These are phyloP conservation scores for Chrysanthemum seticuspe DNA, from an alignment of 129 eudicot genomes.

Conservation along the genomic window DNA sequence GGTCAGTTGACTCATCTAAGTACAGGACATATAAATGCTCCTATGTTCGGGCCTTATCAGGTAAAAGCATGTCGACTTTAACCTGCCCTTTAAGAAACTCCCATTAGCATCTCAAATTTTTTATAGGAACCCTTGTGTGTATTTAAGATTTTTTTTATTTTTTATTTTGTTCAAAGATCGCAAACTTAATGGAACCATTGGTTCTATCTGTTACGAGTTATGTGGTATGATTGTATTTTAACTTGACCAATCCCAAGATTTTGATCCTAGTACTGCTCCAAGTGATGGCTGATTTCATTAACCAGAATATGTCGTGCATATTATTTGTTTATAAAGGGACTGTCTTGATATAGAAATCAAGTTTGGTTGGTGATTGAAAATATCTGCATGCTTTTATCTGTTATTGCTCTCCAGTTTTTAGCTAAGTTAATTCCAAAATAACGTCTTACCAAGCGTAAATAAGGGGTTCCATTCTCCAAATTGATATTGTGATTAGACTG, in stretches of 20 bases:
- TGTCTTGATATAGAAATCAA: too few species aligned
- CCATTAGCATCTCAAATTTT: background rate
- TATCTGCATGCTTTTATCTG: background rate
- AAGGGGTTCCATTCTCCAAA: too few species aligned
- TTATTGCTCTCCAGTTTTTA: background rate
- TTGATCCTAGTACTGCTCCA: background rate
- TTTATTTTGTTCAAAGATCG: background rate
- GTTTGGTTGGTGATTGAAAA: too few species aligned
- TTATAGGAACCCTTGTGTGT: background rate
- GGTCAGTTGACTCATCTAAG: too few species aligned
- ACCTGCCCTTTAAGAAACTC: too few species aligned
- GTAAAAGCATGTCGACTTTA: too few species aligned
- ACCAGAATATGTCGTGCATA: background rate
- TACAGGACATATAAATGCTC: too few species aligned
- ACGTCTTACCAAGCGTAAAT: background rate
- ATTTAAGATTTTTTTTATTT: background rate
- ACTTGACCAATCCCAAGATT: background rate
- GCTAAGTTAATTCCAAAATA: background rate
- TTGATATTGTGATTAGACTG: too few species aligned
- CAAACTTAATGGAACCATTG: background rate
- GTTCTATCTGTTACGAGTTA: background rate
- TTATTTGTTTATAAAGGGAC: too few species aligned
- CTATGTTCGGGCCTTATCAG: too few species aligned
- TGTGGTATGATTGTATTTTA: background rate
- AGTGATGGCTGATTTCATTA: background rate